Evolutionary conservation across 345 rosid genomes (phyloP).

Genomic region (Linum tenue): DNA sequence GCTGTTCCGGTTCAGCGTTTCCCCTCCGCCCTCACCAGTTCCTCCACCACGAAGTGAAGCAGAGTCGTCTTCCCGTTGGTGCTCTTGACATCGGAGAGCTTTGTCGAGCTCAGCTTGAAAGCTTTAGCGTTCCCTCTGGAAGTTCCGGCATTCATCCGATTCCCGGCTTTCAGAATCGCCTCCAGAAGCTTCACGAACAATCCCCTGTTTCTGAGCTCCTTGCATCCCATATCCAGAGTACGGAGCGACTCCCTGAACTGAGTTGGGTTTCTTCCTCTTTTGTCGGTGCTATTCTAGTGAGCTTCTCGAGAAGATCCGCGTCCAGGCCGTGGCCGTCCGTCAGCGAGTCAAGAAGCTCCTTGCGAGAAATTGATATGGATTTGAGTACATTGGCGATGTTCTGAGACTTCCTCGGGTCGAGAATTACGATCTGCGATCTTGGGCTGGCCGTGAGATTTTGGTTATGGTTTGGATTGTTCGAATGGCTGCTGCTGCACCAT

Average conservation of each 20-base stretch:
- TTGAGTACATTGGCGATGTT: constrained; percentile 65
- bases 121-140: no score
- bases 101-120: no score
- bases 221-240: no score
- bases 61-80: constrained; percentile 64
- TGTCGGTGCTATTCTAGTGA: constrained; percentile 57
- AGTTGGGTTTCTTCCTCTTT: constrained; percentile 54
- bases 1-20: constrained; percentile 43
- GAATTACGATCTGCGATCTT: no score
- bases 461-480: no score
- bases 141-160: constrained; percentile 92
- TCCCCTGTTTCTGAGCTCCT: no score
- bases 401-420: no score
- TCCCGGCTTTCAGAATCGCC: constrained; percentile 86
- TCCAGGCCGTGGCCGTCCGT: no score
- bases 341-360: constrained; percentile 48
- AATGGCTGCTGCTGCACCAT: no score
- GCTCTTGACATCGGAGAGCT: constrained; percentile 80
- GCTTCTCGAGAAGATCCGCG: no score
- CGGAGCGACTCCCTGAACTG: no score
- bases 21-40: constrained; percentile 71
- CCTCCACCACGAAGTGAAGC: constrained; percentile 80
- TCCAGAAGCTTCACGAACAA: constrained; percentile 74
- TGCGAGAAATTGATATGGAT: constrained; percentile 43
- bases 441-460: no score